These are phyloP conservation scores for Datura wrightii DNA, from an alignment of 257 asterid species.

Conservation along the genomic window DNA sequence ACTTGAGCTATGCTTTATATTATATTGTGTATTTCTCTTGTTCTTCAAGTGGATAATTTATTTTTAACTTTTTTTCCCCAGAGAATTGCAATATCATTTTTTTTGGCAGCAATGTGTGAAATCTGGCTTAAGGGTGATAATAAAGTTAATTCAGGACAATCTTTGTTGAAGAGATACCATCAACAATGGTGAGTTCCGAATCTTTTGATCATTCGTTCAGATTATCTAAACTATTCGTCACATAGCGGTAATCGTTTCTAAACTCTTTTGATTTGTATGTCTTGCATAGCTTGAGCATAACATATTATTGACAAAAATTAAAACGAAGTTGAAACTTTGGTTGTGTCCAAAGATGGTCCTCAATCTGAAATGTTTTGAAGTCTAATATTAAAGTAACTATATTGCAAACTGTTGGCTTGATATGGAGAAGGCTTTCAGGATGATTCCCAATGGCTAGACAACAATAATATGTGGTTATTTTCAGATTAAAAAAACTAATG, in stretches of 20 bases:
- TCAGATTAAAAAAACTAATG: neutral
- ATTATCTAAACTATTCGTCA: neutral
- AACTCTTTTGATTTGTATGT: neutral
- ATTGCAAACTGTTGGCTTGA: neutral
- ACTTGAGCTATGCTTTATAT: neutral
- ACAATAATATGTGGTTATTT: neutral
- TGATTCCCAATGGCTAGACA: neutral
- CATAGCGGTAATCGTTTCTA: neutral
- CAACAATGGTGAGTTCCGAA: slow-evolving; percentile 60
- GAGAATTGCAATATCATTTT: slow-evolving; percentile 73
- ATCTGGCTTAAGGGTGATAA: slow-evolving; percentile 73
- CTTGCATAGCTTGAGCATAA: neutral
- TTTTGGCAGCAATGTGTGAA: slow-evolving; percentile 63
- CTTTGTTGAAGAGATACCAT: slow-evolving; percentile 64
- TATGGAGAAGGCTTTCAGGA: neutral
- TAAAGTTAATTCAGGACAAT: slow-evolving; percentile 55
- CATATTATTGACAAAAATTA: neutral
- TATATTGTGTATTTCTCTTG: neutral
- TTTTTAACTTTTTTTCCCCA: slow-evolving; percentile 30
- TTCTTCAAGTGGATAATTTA: slow-evolving; percentile 18
- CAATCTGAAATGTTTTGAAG: neutral
- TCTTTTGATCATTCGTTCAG: neutral
- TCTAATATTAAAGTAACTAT: slow-evolving; percentile 8
- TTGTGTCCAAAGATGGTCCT: neutral
- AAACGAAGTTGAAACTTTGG: slow-evolving; percentile 4